Base-by-base conservation (phyloP, 441 rosid species). In the Syzygium malaccense region DNA sequence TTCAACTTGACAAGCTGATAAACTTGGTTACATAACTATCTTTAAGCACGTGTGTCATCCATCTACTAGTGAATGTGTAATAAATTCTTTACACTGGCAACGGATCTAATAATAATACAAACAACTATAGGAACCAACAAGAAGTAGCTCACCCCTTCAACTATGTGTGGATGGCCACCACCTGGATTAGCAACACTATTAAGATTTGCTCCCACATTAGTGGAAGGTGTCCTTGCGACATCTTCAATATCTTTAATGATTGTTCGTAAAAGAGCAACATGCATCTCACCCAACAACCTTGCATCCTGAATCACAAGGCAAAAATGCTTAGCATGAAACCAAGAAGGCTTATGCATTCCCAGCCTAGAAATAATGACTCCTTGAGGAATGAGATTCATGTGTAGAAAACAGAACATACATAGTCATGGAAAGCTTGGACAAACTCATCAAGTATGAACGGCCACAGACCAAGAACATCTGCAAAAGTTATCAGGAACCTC, bases 381-480 rank as follows among this genome's bases (percentile, higher is more conserved):
- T 85, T 32, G 37, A 85, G n/a, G 60, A 51, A 83, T 79, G 75
- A 86, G n/a, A 80, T 56, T 85, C 88, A 87, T 28, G 75, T 85
- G 86, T 88, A 51, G 80, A 79, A 79, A 79, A 49, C 26, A 48
- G 57, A 57, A 89, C 95, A 91, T 93, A 96, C 98, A 89, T 93
- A 93, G 89, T 97, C 99, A 93, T 97, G 98, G 84, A 95, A 93
- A 88, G 99, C 95, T 90, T 96, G 98, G 87, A 94, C 92, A 93
- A 96, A 95, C 94, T 97, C 98, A 92, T 97, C 98, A 87, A 97
- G 88, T 45, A 98, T 97, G 92, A 97, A 97, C 66, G 99, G 98
- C 99, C 99, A 97, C 87, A 97, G 92, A 88, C 95, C 97, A 89
- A 97, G 96, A 90, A 96, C 92, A 56, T 97, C 99, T 0, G 95